These are phyloP conservation scores for Psidium friedrichsthalianum DNA, from an alignment of 345 rosid species.

Conservation along the genomic window DNA sequence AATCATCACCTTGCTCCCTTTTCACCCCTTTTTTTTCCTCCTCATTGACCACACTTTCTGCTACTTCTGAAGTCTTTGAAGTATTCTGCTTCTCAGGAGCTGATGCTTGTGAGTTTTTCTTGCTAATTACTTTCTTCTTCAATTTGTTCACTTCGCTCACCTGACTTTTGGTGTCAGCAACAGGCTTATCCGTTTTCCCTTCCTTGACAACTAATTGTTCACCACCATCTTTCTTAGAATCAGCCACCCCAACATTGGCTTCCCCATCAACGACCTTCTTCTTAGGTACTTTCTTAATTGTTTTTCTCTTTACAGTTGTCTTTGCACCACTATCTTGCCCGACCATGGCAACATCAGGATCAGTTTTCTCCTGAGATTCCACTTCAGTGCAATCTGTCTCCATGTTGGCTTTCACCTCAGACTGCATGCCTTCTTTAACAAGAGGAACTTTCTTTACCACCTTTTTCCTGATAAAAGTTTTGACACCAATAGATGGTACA, in stretches of 20 bases:
- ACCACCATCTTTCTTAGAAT: slow-evolving; percentile 24
- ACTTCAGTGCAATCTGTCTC: slow-evolving; percentile 22
- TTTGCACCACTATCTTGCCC: slow-evolving; percentile 37
- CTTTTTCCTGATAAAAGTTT: slow-evolving; percentile 44
- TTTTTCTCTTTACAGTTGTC: slow-evolving; percentile 55
- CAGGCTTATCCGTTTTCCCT: slow-evolving; percentile 14
- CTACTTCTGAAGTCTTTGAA: slow-evolving; percentile 19
- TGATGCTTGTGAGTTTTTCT: slow-evolving; percentile 15
- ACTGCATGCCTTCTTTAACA: slow-evolving; percentile 20
- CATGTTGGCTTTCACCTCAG: slow-evolving; percentile 28
- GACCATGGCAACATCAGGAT: slow-evolving; percentile 8
- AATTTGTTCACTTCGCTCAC: slow-evolving; percentile 3
- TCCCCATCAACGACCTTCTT: slow-evolving; percentile 41
- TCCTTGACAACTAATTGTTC: slow-evolving; percentile 21
- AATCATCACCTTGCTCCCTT: slow-evolving; percentile 2
- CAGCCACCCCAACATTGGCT: slow-evolving; percentile 17
- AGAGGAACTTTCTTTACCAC: slow-evolving; percentile 33
- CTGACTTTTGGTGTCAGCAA: slow-evolving; percentile 19
- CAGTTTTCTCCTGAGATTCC: slow-evolving; percentile 39
- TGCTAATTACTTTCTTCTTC: slow-evolving; percentile 16
- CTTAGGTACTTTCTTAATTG: slow-evolving; percentile 74
- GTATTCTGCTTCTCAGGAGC: slow-evolving; percentile 28
- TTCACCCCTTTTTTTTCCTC: slow-evolving; percentile 29
- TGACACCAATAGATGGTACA: slow-evolving; percentile 27
- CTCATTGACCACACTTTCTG: slow-evolving; percentile 17